Percentiles rank a stretch among this genome's conserved stretches.
These are phyloP conservation scores for Zymoseptoria brevis DNA, from an alignment of 2,329 filamentous ascomycete species.

Conservation along the genomic window DNA sequence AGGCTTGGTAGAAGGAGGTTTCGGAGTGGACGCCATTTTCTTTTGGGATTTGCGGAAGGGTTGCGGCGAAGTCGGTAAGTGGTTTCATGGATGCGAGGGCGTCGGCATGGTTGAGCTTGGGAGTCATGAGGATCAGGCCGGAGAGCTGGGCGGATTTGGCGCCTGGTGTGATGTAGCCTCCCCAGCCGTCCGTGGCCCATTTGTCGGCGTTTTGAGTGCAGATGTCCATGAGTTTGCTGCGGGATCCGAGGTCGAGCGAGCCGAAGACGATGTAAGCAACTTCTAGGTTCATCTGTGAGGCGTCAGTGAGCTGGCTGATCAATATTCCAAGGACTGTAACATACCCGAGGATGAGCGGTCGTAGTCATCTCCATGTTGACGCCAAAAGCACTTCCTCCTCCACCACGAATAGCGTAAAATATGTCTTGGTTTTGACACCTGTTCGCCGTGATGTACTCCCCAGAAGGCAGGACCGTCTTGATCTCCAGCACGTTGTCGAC, in stretches of 20 bases:
- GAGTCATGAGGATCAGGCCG: conserved; percentile 7
- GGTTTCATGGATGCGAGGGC: conserved; percentile 2
- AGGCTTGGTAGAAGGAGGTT: conserved; percentile 10
- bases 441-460: conserved; percentile 19
- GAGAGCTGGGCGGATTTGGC: neutral
- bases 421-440: conserved; percentile 41
- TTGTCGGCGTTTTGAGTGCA: conserved; percentile 9
- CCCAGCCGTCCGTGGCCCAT: conserved; percentile 14
- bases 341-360: conserved; percentile 10
- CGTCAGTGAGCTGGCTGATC: neutral
- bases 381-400: conserved; percentile 35
- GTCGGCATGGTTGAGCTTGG: conserved; percentile 2
- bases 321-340: too few relatives aligned
- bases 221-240: conserved; percentile 11
- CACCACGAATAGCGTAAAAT: conserved; percentile 46
- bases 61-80: conserved; percentile 2
- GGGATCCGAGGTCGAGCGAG: conserved; percentile 2
- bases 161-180: conserved; percentile 12
- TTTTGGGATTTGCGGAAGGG: neutral
- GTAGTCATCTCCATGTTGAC: conserved; percentile 16
- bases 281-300: neutral
- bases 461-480: conserved; percentile 18
- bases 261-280: conserved; percentile 9
- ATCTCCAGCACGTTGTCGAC: conserved; percentile 22
- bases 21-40: conserved; percentile 9